A percentile compares a stretch with the other conserved stretches of the same genome.
Conservation (phyloP, 2,329 filamentous ascomycete genomes). For the Paraphaeosphaeria minitans region DNA sequence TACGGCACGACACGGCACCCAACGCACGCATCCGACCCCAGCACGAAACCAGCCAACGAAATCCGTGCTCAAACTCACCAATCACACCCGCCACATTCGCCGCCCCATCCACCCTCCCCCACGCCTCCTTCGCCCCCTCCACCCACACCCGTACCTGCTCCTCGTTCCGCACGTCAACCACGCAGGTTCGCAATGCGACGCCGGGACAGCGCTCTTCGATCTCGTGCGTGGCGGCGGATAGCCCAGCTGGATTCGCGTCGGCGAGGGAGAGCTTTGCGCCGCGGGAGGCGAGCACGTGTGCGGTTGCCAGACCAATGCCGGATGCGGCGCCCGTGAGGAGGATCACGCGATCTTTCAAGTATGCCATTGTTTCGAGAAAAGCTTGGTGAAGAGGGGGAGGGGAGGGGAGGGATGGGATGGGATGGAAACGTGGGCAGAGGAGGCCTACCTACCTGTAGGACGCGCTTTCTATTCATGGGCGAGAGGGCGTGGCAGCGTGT, state of each 20-base stretch:
- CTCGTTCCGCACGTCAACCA: conserved; percentile 54
- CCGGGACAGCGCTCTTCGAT: conserved; percentile 33
- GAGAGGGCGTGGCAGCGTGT: no score
- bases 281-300: conserved; percentile 11
- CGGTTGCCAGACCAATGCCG: conserved; percentile 16
- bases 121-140: conserved; percentile 34
- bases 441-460: not conserved
- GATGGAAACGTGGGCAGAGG: not conserved
- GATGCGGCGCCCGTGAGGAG: conserved; percentile 14
- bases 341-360: conserved; percentile 14
- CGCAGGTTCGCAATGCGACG: conserved; percentile 9
- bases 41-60: no score
- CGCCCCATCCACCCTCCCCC: conserved; percentile 59
- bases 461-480: not conserved
- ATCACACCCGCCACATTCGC: conserved; percentile 59
- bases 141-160: conserved; percentile 57
- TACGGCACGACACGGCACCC: no score
- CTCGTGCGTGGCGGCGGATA: conserved; percentile 30
- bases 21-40: no score
- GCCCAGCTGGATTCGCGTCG: conserved; percentile 25
- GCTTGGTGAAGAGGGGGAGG: not conserved
- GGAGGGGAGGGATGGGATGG: not conserved
- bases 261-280: conserved; percentile 19
- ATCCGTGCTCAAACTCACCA: conserved; percentile 20
- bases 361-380: not conserved